Evolutionary conservation across 495 filamentous ascomycete genomes (phyloP).

Genomic region (Aspergillus ellipticus): DNA sequence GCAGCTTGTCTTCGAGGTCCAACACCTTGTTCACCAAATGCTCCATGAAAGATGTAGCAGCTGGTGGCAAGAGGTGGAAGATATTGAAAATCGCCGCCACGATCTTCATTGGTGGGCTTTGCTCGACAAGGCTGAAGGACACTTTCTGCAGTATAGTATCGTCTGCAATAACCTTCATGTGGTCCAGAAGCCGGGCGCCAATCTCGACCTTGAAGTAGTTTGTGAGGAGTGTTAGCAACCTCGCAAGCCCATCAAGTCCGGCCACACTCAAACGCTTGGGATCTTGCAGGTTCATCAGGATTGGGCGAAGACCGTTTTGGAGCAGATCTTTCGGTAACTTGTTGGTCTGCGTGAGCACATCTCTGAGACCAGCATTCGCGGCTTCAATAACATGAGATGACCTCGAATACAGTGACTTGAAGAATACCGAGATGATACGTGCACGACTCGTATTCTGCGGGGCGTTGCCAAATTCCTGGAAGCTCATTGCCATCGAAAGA

Average conservation of each 20-base stretch:
- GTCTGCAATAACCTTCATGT: conserved; percentile 89
- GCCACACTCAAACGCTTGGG: conserved; percentile 84
- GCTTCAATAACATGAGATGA: conserved; percentile 90
- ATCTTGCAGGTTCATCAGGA: conserved; percentile 93
- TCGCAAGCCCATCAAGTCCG: conserved; percentile 85
- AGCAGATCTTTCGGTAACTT: conserved; percentile 94
- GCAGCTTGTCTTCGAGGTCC: conserved; percentile 79
- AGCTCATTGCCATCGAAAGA: conserved; percentile 85
- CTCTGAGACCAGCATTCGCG: conserved; percentile 80
- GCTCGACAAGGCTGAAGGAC: conserved; percentile 90
- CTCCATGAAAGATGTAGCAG: conserved; percentile 86
- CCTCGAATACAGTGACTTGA: conserved; percentile 92
- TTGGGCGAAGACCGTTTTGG: conserved; percentile 89
- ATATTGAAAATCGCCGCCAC: conserved; percentile 92
- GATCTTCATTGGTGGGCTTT: conserved; percentile 85
- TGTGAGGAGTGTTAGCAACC: conserved; percentile 82
- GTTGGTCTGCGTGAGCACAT: conserved; percentile 79
- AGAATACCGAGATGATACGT: conserved; percentile 91
- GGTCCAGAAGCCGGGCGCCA: conserved; percentile 81
- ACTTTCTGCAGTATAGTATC: conserved; percentile 74
- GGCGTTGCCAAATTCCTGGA: conserved; percentile 76
- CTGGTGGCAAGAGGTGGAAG: conserved; percentile 87
- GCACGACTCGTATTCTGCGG: conserved; percentile 69
- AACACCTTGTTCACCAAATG: conserved; percentile 82
- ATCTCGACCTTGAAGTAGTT: conserved; percentile 99